Evolutionary conservation across 805 yeast genomes (phyloP), one percentile per base, ranked within the genome.

Genomic region (Kluyveromyces dobzhanskii): DNA sequence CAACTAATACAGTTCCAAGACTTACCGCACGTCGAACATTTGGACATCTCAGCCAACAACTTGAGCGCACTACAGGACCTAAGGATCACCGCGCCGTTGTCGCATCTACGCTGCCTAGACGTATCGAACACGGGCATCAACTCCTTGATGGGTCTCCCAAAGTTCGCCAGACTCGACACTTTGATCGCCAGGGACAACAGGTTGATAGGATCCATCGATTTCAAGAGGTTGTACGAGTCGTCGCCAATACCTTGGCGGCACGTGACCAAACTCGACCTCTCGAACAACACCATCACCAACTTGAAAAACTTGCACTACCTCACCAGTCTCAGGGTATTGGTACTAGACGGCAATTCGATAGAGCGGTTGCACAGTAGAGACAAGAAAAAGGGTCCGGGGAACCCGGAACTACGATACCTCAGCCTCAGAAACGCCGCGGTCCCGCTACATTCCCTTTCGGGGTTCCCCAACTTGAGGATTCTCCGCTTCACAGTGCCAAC

Each of bases 321-420:
- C 29, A 40, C 32, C 14, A 42, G 37, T 10, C 40, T 57, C 24
- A 41, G 42, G 12, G 42, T 45, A 5, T 41, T 57, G 26, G 47
- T 33, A 16, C 27, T 57, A 12, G 50, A 56, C 26, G 50, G 49
- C 26, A 56, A 55, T 32, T 53, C 57, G 31, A 30, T 52, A 17
- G 47, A 45, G 30, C 41, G 41, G 38, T 25, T 43, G 19, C 35
- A 31, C 24, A 43, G 44, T 17, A n/a, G 16, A 6, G 24, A 9
- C 6, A 21, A 21, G 24, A 21, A 21, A 37, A 41, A n/a, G 5
- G 35, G 19, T 18, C 2, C 14, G n/a, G 30, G 21, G 17, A 26
- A 16, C 30, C 29, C 37, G 13, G 24, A 45, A 6, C 27, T 50
- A 16, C 34, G 44, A 11, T 30, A 34, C 11, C 34, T 50, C 11